Evolutionary conservation across 768 basidiomycete species (phyloP).

Genomic region (Phanerodontia chrysosporium): DNA sequence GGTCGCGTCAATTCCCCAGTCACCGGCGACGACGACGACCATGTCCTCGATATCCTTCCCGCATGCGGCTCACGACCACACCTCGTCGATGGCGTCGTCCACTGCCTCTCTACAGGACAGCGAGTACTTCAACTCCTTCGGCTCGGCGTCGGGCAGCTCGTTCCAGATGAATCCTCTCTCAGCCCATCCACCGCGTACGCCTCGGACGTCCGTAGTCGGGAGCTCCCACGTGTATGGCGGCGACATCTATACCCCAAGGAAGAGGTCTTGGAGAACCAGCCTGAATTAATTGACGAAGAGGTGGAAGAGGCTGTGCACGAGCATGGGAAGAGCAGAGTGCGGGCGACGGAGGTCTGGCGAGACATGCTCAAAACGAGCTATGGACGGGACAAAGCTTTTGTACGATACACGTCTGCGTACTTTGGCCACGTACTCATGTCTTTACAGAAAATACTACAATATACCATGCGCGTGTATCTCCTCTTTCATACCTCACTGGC

Average conservation of each 20-base stretch:
- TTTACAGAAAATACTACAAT: conserved; percentile 80
- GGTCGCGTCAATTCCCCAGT: not conserved
- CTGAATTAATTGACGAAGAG: conserved; percentile 24
- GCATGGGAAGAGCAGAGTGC: conserved; percentile 42
- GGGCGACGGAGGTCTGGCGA: conserved; percentile 69
- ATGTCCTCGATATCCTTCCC: conserved; percentile 12
- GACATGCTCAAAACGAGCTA: conserved; percentile 75
- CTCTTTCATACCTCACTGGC: conserved; percentile 59
- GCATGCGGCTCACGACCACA: conserved; percentile 5
- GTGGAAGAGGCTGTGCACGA: conserved; percentile 29
- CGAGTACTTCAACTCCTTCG: conserved; percentile 51
- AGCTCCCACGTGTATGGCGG: conserved; percentile 35
- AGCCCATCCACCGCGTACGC: conserved; percentile 74
- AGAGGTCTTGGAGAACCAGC: conserved; percentile 26
- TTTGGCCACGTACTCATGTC: not conserved
- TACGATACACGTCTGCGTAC: conserved; percentile 35
- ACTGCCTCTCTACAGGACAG: conserved; percentile 36
- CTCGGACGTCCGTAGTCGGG: conserved; percentile 47
- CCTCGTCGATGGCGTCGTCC: conserved; percentile 35
- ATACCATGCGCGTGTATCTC: conserved; percentile 71
- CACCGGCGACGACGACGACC: not conserved
- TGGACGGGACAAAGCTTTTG: conserved; percentile 83
- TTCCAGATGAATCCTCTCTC: conserved; percentile 85
- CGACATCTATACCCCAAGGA: conserved; percentile 43
- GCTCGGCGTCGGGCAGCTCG: conserved; percentile 30